Evolutionary conservation across 2,329 filamentous ascomycete genomes (phyloP), one percentile per base, ranked within the genome.

Genomic region (Aspergillus novofumigatus): DNA sequence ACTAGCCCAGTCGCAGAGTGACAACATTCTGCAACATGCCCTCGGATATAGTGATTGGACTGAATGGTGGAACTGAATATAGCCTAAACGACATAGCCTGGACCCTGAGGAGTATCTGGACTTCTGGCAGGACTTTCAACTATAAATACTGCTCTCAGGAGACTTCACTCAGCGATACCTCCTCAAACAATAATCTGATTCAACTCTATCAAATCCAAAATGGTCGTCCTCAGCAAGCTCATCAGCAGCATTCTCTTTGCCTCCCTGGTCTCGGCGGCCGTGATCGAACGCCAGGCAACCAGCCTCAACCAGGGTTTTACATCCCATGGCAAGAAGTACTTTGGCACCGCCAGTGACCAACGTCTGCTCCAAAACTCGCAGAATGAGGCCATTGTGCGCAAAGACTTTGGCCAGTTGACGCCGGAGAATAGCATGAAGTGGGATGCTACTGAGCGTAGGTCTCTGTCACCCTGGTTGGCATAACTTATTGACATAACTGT

Each of bases 371-470:
- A 70, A 14, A 84, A 85, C 47, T 81, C 88, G 59, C 71, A 84
- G 67, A 81, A 81, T 53, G 86, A 89, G 70, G 83, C 89, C 62
- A 79, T 80, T 58, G 78, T 82, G 60, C 56, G 56, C n/a, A 62
- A 83, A 82, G 82, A 87, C 66, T 88, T 88, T 63, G 86, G 86
- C 42, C 80, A 84, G 69, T 75, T 87, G 35, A 87, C 86, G 0
- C 83, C 85, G 0, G 83, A 82, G 58, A 89, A 89, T 68, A 80
- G 80, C 4, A 83, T 86, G 73, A 83, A 85, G 77, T 89, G 85
- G 85, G 78, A 85, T 59, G 77, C 79, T 58, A 85, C 79, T 42
- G 84, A 90, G 76, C 83, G 67, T 69, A 21, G 51, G 67, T 64
- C 25, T 7, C 23, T 25, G 14, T 2, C 2, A 45, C 2, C 42